Conservation (phyloP, 257 asterid species). For the Przewalskia tangutica region DNA sequence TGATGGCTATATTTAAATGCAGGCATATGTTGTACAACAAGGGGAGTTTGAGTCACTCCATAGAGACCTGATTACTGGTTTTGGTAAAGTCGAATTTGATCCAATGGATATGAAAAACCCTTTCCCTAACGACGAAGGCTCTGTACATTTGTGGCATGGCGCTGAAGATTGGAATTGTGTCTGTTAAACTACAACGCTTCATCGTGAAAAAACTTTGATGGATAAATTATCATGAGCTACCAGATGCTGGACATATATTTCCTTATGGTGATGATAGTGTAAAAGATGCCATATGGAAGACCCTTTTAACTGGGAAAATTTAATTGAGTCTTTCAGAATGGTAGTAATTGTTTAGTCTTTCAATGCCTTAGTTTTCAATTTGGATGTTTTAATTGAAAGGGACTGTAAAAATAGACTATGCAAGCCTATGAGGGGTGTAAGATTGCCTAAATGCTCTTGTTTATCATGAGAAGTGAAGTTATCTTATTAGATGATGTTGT, state of each 20-base stretch:
- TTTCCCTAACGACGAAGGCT: constrained; percentile 31
- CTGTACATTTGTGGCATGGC: constrained; percentile 73
- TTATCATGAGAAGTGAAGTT: too few relatives aligned
- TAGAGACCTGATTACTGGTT: constrained; percentile 48
- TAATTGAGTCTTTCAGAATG: too few relatives aligned
- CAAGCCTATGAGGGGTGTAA: too few relatives aligned
- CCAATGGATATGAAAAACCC: constrained; percentile 52
- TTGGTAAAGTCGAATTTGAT: constrained; percentile 51
- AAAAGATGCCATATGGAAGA: constrained; percentile 21
- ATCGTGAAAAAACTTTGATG: constrained; percentile 52
- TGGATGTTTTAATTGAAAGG: too few relatives aligned
- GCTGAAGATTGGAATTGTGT: constrained; percentile 56
- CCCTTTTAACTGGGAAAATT: constrained; percentile 14
- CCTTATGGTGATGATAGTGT: neutral
- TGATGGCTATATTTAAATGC: neutral
- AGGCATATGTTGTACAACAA: constrained; percentile 49
- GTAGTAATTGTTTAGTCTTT: too few relatives aligned
- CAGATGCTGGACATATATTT: constrained; percentile 15
- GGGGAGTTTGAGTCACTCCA: constrained; percentile 49
- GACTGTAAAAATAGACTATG: too few relatives aligned
- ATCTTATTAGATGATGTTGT: too few relatives aligned
- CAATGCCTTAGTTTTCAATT: too few relatives aligned
- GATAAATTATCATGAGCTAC: constrained; percentile 35
- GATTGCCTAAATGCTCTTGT: too few relatives aligned
- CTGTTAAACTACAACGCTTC: constrained; percentile 48